Evolutionary conservation across 2,329 filamentous ascomycete genomes (phyloP), one percentile per base, ranked within the genome.

Genomic region (Corinectria fuckeliana): DNA sequence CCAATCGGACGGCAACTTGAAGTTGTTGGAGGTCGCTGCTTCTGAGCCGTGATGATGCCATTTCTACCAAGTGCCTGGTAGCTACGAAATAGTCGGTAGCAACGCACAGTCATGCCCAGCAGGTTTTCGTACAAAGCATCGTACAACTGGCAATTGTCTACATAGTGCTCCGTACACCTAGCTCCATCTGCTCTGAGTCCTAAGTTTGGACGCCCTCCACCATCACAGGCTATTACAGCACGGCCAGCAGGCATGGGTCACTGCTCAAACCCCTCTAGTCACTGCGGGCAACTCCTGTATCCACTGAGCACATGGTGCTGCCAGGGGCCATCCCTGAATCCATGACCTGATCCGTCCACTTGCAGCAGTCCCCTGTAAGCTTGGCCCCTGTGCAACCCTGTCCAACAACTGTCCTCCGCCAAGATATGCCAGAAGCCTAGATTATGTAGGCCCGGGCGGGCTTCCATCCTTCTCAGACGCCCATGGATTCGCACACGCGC

Each of bases 331-430:
- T 53, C 58, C 34, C 54, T 67, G 55, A 25, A 58, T 61, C 56
- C 50, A 59, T 63, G 56, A 45, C 63, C 56, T 61, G 62, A 64
- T 69, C 58, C 56, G 63, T 56, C 60, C 55, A 53, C 30, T 25
- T 54, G 55, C 55, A 57, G 23, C 30, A 14, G 16, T 64, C 49
- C 53, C 62, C 64, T 64, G 60, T 13, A 14, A 14, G 20, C 20
- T 20, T 26, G 9, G 20, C 20, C 39, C 42, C 25, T 45, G 25
- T 13, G 2, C 42, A 20, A 45, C 25, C 67, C 63, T 56, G 58
- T 68, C 53, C 50, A 50, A 54, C 44, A 45, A 45, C 7, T 32
- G 56, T 44, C 47, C 52, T 42, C 38, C 52, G 32, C 21, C 18
- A 41, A 41, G 36, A 30, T 48, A 52, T n/a, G 30, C 6, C 5